These are phyloP conservation scores for Iris macrosiphon DNA, from an alignment of 106 monocot genomes.

Conservation along the genomic window DNA sequence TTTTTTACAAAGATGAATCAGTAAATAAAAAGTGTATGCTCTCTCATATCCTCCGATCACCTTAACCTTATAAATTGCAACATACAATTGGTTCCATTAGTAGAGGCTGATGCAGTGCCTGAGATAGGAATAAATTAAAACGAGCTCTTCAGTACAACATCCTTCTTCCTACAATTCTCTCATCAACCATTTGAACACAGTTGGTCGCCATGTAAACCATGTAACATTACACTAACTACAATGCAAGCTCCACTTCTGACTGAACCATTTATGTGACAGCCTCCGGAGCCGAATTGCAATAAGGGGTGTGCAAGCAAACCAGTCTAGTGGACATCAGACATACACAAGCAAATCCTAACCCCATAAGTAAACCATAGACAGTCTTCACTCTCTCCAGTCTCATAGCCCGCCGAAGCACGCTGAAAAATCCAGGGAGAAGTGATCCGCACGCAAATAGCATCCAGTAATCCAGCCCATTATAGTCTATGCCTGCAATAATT, in stretches of 20 bases:
- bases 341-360: conserved; percentile 56
- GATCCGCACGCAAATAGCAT: conserved; percentile 91
- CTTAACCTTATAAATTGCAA: too few species aligned
- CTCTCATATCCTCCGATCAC: too few species aligned
- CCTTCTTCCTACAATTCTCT: too few species aligned
- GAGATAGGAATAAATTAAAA: too few species aligned
- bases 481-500: conserved; percentile 82
- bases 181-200: too few species aligned
- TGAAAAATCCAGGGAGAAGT: conserved; percentile 63
- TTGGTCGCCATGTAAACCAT: too few species aligned
- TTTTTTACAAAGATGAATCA: too few species aligned
- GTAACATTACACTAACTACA: too few species aligned
- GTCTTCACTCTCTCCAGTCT: conserved; percentile 50
- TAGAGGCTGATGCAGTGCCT: too few species aligned
- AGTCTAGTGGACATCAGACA: conserved; percentile 87
- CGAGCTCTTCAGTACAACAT: too few species aligned
- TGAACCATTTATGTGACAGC: conserved; percentile 60
- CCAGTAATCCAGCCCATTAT: conserved; percentile 77
- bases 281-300: conserved; percentile 97
- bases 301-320: conserved; percentile 93
- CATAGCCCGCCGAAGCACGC: conserved; percentile 49
- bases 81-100: too few species aligned
- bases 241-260: neutral
- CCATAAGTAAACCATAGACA: conserved; percentile 65
- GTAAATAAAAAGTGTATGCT: too few species aligned